Conservation (phyloP, 2,329 filamentous ascomycete genomes). For the Talaromyces islandicus region DNA sequence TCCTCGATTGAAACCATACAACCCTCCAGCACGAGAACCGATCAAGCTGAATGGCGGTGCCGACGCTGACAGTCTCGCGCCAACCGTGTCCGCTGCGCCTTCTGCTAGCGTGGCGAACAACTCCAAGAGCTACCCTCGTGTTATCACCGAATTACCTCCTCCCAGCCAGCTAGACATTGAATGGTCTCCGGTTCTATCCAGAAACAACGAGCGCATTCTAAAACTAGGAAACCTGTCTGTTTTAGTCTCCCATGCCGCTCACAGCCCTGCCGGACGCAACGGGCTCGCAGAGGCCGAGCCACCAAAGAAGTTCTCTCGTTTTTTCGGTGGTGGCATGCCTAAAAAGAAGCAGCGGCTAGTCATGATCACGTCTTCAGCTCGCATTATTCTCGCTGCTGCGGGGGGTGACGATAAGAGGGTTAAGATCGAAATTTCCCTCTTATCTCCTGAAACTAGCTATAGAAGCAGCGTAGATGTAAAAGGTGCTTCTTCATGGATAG, state of each 20-base stretch:
- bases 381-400: constrained; percentile 82
- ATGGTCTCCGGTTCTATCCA: constrained; percentile 92
- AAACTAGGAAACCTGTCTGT: constrained; percentile 91
- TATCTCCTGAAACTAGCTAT: constrained; percentile 70
- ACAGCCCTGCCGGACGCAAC: constrained; percentile 65
- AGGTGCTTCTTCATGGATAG: constrained; percentile 78
- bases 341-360: constrained; percentile 93
- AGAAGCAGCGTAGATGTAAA: constrained; percentile 78
- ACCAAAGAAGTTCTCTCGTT: constrained; percentile 80
- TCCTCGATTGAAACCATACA: constrained; percentile 77
- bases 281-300: constrained; percentile 58
- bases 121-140: constrained; percentile 61
- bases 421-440: constrained; percentile 84
- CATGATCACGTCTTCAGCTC: constrained; percentile 87
- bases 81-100: constrained; percentile 35
- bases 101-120: constrained; percentile 32
- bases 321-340: constrained; percentile 83
- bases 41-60: constrained; percentile 63
- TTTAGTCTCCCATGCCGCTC: constrained; percentile 68
- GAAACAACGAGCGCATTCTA: constrained; percentile 85
- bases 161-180: constrained; percentile 96
- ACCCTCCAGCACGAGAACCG: constrained; percentile 69
- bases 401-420: constrained; percentile 94
- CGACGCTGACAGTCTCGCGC: constrained; percentile 35
- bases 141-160: constrained; percentile 94